Base-by-base conservation (phyloP, 108 stramenopile genomes). In the Skeletonema costatum region DNA sequence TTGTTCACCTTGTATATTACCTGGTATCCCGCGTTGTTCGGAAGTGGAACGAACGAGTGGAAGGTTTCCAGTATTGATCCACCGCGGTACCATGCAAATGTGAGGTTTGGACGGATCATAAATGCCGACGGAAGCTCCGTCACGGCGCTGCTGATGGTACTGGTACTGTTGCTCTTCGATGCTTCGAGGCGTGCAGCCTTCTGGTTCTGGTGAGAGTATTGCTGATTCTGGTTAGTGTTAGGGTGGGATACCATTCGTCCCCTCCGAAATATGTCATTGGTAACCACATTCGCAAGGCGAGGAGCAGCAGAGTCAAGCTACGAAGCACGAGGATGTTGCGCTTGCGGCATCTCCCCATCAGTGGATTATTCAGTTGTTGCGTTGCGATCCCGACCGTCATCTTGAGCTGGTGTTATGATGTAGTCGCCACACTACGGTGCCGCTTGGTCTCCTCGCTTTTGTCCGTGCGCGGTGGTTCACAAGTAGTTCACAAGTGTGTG, bases 11-110 rank as follows among this genome's bases (percentile, higher is more conserved):
- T 66, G 66, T 44, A 66, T 19, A 66, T 33, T 19, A 66, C 66
- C 2, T 66, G 66, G 36, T 66, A 66, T 25, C 66, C 66, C 16
- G 13, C 41, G 35, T 66, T 66, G 35, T 38, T 25, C 16, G 66
- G 66, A 14, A 66, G 21, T 39, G 66, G 66, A 16, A 66, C 66
- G 66, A 66, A 66, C 12, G 66, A 66, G 36, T 66, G 66, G 11
- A 66, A 66, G 16, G 35, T 31, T 25, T 66, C 33, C 35, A 66
- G 21, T n/a, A 1, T 25, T 39, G 66, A 44, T 19, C 42, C 66
- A 44, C 66, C 66, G 4, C 36, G 38, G 36, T 44, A 66, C 0
- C 17, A 44, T 39, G 66, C 32, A 66, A 66, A 66, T 39, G 66
- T 66, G 31, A 36, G 31, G 33, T 66, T 39, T 35, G 66, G 12